A percentile compares a stretch with the other conserved stretches of the same genome.
These are phyloP conservation scores for Penicillium decumbens DNA, from an alignment of 2,329 filamentous ascomycete species.

Conservation along the genomic window DNA sequence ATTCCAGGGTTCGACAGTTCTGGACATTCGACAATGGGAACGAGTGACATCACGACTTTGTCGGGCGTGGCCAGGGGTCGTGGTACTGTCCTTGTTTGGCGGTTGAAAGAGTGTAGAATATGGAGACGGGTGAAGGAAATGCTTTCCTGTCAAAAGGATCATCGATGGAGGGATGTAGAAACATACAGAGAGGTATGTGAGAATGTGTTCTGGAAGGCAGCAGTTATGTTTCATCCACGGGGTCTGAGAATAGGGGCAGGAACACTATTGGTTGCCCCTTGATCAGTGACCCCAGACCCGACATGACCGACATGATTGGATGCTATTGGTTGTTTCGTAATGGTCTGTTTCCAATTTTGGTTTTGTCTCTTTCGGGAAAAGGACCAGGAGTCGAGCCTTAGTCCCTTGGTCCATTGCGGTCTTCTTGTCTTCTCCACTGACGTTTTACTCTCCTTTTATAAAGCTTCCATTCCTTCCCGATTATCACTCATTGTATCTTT, in stretches of 20 bases:
- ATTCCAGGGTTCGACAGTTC: conserved; percentile 8
- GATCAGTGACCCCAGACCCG: not conserved
- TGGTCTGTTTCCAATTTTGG: not conserved
- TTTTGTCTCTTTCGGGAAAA: conserved; percentile 1
- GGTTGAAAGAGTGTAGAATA: not conserved
- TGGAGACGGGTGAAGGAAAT: not conserved
- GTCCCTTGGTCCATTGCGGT: not conserved
- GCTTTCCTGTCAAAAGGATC: not conserved
- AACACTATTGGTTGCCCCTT: not conserved
- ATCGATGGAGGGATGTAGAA: not conserved
- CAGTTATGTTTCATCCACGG: conserved; percentile 7
- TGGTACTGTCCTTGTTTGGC: not conserved
- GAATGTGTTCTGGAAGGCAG: not conserved
- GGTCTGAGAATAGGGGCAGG: conserved; percentile 4
- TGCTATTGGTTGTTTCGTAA: too few species aligned
- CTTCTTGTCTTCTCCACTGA: conserved; percentile 9
- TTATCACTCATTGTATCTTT: conserved; percentile 5
- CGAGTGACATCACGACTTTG: conserved; percentile 13
- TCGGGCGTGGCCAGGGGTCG: not conserved
- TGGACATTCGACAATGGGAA: conserved; percentile 1
- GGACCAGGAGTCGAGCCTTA: conserved; percentile 8
- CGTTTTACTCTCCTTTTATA: conserved; percentile 6
- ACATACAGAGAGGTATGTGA: not conserved
- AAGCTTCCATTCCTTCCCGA: not conserved
- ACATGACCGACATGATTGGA: not conserved